A percentile compares a stretch with the other conserved stretches of the same genome.
phyloP scores from a whole-genome alignment of 2,329 filamentous ascomycete species.

The Erysiphe neolycopersici region DNA sequence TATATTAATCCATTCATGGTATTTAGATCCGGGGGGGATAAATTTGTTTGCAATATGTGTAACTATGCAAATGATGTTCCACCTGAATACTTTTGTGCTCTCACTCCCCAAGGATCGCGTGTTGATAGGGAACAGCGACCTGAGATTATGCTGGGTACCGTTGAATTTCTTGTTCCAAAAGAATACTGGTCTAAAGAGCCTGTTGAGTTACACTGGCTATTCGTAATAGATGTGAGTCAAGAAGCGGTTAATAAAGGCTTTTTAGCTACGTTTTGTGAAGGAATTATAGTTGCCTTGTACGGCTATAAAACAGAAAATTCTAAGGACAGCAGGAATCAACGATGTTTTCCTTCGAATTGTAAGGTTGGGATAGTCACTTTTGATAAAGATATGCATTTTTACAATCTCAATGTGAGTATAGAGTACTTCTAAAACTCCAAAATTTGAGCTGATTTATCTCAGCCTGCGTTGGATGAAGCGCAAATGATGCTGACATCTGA shows the following conservation, averaged over 20 bases:
- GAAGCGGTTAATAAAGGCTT: constrained; percentile 81
- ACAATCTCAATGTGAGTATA: constrained; percentile 55
- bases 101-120: constrained; percentile 61
- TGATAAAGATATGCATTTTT: constrained; percentile 93
- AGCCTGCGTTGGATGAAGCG: constrained; percentile 55
- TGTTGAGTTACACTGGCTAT: constrained; percentile 65
- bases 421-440: not conserved
- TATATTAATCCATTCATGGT: constrained; percentile 99
- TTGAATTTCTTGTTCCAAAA: constrained; percentile 90
- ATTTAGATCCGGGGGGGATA: constrained; percentile 79
- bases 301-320: constrained; percentile 29
- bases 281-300: constrained; percentile 65
- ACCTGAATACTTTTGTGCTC: constrained; percentile 77
- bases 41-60: constrained; percentile 95
- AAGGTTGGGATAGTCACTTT: constrained; percentile 91
- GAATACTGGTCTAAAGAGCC: constrained; percentile 97
- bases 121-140: constrained; percentile 73
- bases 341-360: constrained; percentile 44
- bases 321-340: constrained; percentile 22
- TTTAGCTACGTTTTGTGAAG: constrained; percentile 69
- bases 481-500: constrained; percentile 99
- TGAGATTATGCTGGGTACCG: constrained; percentile 72
- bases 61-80: constrained; percentile 89
- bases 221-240: constrained; percentile 79
- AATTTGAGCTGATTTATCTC: constrained; percentile 4